phyloP scores from a whole-genome alignment of 352 stramenopile genomes.

The Elongisporangium prolatum region DNA sequence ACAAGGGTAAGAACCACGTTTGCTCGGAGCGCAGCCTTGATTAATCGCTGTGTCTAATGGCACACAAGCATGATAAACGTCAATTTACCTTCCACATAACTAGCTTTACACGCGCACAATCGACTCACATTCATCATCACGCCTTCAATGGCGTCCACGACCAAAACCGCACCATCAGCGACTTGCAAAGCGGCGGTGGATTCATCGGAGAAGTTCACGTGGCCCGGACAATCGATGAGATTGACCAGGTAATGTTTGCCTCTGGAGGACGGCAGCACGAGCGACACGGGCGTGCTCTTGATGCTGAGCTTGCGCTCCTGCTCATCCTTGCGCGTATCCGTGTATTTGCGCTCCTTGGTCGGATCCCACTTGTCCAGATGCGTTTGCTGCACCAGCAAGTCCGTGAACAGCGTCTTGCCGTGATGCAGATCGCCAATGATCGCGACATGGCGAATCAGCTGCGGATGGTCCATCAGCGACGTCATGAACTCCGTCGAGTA shows the following conservation, averaged over 20 bases:
- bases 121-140: constrained; percentile 93
- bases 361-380: constrained; percentile 82
- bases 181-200: constrained; percentile 90
- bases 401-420: constrained; percentile 91
- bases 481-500: constrained; percentile 90
- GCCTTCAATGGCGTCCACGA: constrained; percentile 98
- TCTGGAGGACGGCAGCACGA: constrained; percentile 90
- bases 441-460: constrained; percentile 92
- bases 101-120: neutral
- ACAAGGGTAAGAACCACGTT: constrained; percentile 89
- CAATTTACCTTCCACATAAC: neutral
- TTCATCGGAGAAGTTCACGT: constrained; percentile 98
- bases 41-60: constrained; percentile 91
- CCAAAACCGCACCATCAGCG: constrained; percentile 92
- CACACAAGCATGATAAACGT: neutral
- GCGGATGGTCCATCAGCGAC: constrained; percentile 87
- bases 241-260: constrained; percentile 97
- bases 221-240: constrained; percentile 95
- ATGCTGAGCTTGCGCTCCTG: constrained; percentile 96
- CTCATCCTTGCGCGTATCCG: constrained; percentile 96
- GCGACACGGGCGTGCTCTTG: constrained; percentile 94
- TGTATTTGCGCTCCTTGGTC: constrained; percentile 86
- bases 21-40: constrained; percentile 90
- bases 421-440: constrained; percentile 98
- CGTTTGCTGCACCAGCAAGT: constrained; percentile 90